Conservation (phyloP, 2,329 filamentous ascomycete species). For the Teratosphaeria zuluensis region DNA sequence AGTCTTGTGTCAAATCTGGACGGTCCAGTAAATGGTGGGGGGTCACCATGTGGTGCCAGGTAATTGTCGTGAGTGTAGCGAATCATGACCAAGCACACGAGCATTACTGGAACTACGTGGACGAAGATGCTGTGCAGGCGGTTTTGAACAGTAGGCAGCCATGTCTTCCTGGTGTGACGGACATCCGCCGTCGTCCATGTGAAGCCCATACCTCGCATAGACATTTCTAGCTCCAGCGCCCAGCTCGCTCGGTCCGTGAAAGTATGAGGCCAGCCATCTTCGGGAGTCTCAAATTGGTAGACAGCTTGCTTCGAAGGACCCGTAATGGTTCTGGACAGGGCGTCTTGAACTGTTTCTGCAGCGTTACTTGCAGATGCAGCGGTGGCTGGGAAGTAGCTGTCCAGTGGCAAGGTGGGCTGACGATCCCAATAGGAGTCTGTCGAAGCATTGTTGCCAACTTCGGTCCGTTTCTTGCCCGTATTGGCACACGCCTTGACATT, state of each 20-base stretch:
- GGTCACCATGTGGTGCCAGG: constrained; percentile 11
- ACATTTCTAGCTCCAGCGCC: constrained; percentile 36
- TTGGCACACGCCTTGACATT: constrained; percentile 4
- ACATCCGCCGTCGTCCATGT: constrained; percentile 38
- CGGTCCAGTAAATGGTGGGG: constrained; percentile 25
- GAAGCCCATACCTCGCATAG: constrained; percentile 37
- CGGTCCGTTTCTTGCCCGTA: constrained; percentile 1
- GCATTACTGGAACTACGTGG: constrained; percentile 30
- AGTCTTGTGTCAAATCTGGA: constrained; percentile 13
- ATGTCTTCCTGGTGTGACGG: constrained; percentile 34
- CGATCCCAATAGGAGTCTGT: constrained; percentile 5
- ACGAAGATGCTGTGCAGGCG: constrained; percentile 32
- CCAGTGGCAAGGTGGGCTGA: constrained; percentile 4
- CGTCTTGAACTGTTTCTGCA: constrained; percentile 3
- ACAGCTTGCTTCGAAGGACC: constrained; percentile 24
- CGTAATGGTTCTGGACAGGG: constrained; percentile 11
- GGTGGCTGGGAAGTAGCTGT: constrained; percentile 3
- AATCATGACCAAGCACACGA: constrained; percentile 27
- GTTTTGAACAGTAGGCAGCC: constrained; percentile 32
- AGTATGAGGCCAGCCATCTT: constrained; percentile 30
- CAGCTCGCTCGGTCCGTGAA: constrained; percentile 33
- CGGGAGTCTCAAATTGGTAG: constrained; percentile 27
- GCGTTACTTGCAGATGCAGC: background rate
- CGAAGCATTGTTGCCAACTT: background rate
- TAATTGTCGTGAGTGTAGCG: constrained; percentile 24